Base-by-base conservation (phyloP, 306 rosid species). In the Herpetospermum pedunculosum region DNA sequence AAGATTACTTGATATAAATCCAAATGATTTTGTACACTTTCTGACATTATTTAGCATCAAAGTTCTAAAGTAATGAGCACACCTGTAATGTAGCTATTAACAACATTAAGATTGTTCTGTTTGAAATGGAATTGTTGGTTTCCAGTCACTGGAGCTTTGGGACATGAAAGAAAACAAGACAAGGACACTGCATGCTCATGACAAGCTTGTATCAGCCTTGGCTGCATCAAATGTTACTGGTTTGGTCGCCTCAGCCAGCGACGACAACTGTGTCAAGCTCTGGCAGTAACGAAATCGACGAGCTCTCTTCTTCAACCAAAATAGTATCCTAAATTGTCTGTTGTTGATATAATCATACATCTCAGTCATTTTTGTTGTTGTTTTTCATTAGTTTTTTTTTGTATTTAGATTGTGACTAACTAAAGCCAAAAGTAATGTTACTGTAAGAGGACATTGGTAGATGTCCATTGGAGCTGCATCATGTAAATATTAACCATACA, bases 231-330 rank as follows among this genome's bases (percentile, higher is more conserved):
- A 49, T 32, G 82, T 55, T 63, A 63, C 81, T 16, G 89, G 91
- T 32, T 34, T 92, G 80, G 78, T 92, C 69, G 97, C 96, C 78
- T 88, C 97, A 25, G 83, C 87, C 23, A 88, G 97, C 78, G 90
- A 87, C 48, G 96, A 88, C 80, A 81, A 77, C 67, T 71, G 72
- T 19, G 84, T 90, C 81, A 93, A 86, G 81, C 70, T 93, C 41
- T 93, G 98, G 98, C 88, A 87, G 81, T 90, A 87, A 83, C 23
- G 26, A 47, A 46, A 46, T 28, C 29, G 5, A 46, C 23, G 25
- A 47, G 58, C 41, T 47, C 74, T 70, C 57, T 70, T 47, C 43
- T 70, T 10, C 74, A 28, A 18, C 53, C 28, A 70, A 68, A 41
- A 26, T 70, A 34, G 40, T 8, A 70, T 2, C 44, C 8, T 70